phyloP scores from a whole-genome alignment of 345 rosid species.

The Cardamine resedifolia region DNA sequence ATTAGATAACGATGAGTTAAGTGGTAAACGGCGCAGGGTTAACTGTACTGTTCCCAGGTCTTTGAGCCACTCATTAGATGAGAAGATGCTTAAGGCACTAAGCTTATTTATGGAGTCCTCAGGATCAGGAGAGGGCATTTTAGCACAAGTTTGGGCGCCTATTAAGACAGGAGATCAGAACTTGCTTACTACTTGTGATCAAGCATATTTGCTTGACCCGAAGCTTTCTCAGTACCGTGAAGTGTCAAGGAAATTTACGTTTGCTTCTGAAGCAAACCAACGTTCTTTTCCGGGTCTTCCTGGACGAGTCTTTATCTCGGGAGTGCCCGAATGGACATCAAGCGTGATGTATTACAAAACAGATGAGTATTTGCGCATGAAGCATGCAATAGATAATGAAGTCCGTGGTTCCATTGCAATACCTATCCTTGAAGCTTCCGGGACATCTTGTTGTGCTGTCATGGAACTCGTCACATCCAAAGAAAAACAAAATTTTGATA shows the following conservation, averaged over 20 bases:
- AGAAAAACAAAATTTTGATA: conserved; percentile 76
- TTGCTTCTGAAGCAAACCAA: conserved; percentile 63
- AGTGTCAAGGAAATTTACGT: conserved; percentile 72
- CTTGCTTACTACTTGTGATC: conserved; percentile 72
- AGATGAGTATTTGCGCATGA: conserved; percentile 66
- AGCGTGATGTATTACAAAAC: conserved; percentile 61
- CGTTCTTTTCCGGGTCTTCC: conserved; percentile 73
- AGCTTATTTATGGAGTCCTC: conserved; percentile 71
- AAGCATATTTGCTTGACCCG: conserved; percentile 82
- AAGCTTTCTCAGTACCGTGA: conserved; percentile 87
- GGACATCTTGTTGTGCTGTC: conserved; percentile 69
- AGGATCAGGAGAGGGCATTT: conserved; percentile 72
- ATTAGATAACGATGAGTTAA: conserved; percentile 27
- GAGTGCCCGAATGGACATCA: conserved; percentile 94
- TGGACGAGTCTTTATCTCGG: conserved; percentile 85
- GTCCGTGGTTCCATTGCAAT: conserved; percentile 81
- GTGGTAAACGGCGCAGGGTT: conserved; percentile 33
- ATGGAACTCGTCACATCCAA: conserved; percentile 80
- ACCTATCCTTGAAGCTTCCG: conserved; percentile 60
- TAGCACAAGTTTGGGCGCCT: conserved; percentile 93
- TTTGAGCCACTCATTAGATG: conserved; percentile 56
- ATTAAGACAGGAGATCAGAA: conserved; percentile 58
- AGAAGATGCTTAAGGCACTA: conserved; percentile 85
- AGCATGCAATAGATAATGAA: conserved; percentile 66
- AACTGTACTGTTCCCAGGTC: conserved; percentile 44